phyloP scores from a whole-genome alignment of 2,329 filamentous ascomycete species.

The Diaporthe aspalathi region DNA sequence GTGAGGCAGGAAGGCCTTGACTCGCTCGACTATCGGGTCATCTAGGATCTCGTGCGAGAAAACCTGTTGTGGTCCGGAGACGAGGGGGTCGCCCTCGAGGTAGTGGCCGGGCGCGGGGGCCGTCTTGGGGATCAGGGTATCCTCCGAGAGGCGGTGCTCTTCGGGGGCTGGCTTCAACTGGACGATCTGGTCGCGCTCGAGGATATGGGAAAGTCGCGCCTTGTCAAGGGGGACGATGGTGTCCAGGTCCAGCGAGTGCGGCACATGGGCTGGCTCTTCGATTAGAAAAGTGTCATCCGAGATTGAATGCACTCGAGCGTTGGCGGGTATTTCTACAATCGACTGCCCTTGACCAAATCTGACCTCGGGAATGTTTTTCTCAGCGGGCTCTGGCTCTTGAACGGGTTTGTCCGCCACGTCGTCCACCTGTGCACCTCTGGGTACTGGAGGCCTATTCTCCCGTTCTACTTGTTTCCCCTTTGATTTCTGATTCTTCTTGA shows the following conservation, averaged over 20 bases:
- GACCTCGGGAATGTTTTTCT: neutral
- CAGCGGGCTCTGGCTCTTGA: neutral
- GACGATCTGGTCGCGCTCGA: conserved; percentile 31
- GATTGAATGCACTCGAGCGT: conserved; percentile 30
- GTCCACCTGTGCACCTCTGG: neutral
- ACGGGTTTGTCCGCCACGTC: neutral
- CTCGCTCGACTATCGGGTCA: conserved; percentile 23
- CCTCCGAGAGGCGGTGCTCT: conserved; percentile 32
- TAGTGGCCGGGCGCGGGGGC: conserved; percentile 22
- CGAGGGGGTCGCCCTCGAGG: conserved; percentile 33
- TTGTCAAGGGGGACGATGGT: neutral
- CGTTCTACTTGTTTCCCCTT: conserved; percentile 12
- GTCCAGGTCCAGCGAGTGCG: conserved; percentile 27
- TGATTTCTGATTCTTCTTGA: conserved; percentile 8
- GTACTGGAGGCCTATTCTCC: neutral
- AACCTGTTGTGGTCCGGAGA: conserved; percentile 24
- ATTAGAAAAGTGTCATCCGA: conserved; percentile 31
- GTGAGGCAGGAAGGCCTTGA: conserved; percentile 21
- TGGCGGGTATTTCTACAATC: conserved; percentile 27
- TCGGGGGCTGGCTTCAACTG: conserved; percentile 4
- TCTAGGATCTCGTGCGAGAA: conserved; percentile 37
- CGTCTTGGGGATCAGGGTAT: conserved; percentile 30
- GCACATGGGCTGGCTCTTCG: neutral
- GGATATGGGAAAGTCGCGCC: conserved; percentile 11
- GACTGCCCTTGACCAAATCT: neutral